These are phyloP conservation scores for Linnemannia hyalina DNA, from an alignment of 192 early-diverging fungal genomes.

Conservation along the genomic window DNA sequence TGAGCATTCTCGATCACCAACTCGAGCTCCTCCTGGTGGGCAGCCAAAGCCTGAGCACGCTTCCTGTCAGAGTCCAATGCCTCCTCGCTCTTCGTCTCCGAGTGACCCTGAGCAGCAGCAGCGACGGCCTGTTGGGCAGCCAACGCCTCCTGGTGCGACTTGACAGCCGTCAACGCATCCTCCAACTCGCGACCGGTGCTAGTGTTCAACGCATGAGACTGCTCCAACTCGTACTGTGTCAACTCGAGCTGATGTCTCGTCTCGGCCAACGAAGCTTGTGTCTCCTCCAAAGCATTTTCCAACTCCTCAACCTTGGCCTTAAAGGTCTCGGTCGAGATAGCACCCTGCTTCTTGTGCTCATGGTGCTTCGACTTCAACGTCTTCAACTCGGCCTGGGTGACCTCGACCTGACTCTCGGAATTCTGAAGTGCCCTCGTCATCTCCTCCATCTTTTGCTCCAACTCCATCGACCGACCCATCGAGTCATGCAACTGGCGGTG, in stretches of 20 bases:
- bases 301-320: conserved; percentile 18
- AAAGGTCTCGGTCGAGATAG: conserved; percentile 11
- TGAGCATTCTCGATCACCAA: conserved; percentile 44
- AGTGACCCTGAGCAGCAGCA: neutral
- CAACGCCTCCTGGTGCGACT: conserved; percentile 11
- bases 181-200: conserved; percentile 27
- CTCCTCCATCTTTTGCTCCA: conserved; percentile 49
- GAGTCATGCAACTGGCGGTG: conserved; percentile 50
- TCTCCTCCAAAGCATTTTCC: conserved; percentile 20
- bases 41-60: conserved; percentile 17
- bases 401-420: conserved; percentile 28
- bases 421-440: conserved; percentile 16
- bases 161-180: conserved; percentile 22
- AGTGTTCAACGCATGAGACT: conserved; percentile 30
- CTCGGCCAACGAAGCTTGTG: conserved; percentile 32
- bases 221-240: conserved; percentile 31
- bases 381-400: conserved; percentile 24
- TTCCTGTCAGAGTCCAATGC: conserved; percentile 19
- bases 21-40: conserved; percentile 44
- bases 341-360: conserved; percentile 52
- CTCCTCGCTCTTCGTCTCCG: conserved; percentile 5
- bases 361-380: conserved; percentile 47
- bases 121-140: neutral
- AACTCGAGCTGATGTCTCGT: conserved; percentile 21
- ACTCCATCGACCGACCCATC: conserved; percentile 43